Percentiles rank a stretch among this genome's conserved stretches.
These are phyloP conservation scores for Fomitopsis serialis DNA, from an alignment of 768 basidiomycete species.

Conservation along the genomic window DNA sequence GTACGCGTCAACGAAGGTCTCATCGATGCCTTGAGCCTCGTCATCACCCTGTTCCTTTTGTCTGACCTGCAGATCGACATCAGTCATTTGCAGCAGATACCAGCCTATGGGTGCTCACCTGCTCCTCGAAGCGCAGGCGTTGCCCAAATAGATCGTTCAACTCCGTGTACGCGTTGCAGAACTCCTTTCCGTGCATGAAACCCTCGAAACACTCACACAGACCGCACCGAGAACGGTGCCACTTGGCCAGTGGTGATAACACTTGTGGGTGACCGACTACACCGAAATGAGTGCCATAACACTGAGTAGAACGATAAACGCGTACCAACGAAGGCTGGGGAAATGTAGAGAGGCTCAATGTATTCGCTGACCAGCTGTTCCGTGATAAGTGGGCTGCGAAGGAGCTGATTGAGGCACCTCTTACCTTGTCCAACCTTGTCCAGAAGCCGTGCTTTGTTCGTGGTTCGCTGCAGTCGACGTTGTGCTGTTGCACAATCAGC, in stretches of 20 bases:
- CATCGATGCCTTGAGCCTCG: conserved; percentile 95
- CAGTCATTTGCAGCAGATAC: neutral
- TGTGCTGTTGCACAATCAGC: conserved; percentile 50
- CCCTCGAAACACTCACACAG: conserved; percentile 98
- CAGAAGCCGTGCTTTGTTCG: conserved; percentile 91
- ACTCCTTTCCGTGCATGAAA: conserved; percentile 97
- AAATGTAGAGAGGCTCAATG: conserved; percentile 96
- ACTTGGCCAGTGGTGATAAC: conserved; percentile 99
- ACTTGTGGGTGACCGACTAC: conserved; percentile 96
- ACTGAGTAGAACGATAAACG: neutral
- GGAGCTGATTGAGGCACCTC: too few relatives aligned
- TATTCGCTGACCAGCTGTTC: conserved; percentile 90
- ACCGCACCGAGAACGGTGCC: conserved; percentile 94
- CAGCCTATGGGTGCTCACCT: conserved; percentile 36
- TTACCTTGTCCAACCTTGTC: conserved; percentile 88
- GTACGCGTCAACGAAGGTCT: conserved; percentile 92
- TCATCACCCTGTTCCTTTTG: conserved; percentile 98
- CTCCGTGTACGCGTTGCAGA: conserved; percentile 99
- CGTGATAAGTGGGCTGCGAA: too few relatives aligned
- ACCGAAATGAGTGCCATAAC: neutral
- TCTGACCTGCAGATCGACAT: conserved; percentile 40
- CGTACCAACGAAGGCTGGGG: conserved; percentile 90
- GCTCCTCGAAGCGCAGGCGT: conserved; percentile 92
- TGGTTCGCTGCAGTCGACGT: conserved; percentile 94
- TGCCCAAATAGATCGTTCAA: conserved; percentile 99